These are phyloP conservation scores for Buddleja alternifolia DNA, from an alignment of 257 asterid species.

Conservation along the genomic window DNA sequence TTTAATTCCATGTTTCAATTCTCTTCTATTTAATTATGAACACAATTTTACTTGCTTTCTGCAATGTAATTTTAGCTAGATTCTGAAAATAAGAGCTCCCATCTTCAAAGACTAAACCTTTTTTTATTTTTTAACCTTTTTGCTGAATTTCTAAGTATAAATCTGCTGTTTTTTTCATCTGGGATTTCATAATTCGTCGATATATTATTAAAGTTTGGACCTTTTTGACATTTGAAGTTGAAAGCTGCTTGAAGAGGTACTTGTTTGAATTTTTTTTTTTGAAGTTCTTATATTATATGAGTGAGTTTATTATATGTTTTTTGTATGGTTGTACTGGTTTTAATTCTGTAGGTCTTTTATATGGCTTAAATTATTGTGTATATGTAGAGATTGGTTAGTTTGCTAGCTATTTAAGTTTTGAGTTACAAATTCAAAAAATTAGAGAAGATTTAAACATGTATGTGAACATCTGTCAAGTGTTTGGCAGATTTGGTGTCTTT, in stretches of 20 bases:
- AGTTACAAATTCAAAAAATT: constrained; percentile 18
- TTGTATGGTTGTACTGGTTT: constrained; percentile 22
- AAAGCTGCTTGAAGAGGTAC: constrained; percentile 39
- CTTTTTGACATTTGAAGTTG: constrained; percentile 46
- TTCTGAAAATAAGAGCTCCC: constrained; percentile 13
- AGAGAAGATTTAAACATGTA: constrained; percentile 16
- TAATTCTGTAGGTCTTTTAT: constrained; percentile 38
- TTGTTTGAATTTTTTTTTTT: background rate
- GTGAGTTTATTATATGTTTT: constrained; percentile 12
- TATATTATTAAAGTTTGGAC: constrained; percentile 39
- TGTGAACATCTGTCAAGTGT: background rate
- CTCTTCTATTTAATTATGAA: constrained; percentile 10
- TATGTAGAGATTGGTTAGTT: constrained; percentile 20
- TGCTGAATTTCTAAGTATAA: constrained; percentile 13
- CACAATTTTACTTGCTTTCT: background rate
- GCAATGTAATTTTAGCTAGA: constrained; percentile 30
- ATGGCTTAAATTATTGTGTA: constrained; percentile 14
- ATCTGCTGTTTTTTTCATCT: constrained; percentile 33
- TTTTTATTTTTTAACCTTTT: background rate
- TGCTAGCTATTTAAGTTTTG: constrained; percentile 16
- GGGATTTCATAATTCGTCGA: constrained; percentile 51
- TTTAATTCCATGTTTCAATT: constrained; percentile 23
- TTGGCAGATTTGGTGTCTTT: constrained; percentile 27
- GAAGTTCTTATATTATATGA: background rate
- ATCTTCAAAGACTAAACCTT: constrained; percentile 17